Evolutionary conservation across 2,329 filamentous ascomycete species (phyloP), one percentile per base, ranked within the genome.

Genomic region (Calonectria pauciramosa): DNA sequence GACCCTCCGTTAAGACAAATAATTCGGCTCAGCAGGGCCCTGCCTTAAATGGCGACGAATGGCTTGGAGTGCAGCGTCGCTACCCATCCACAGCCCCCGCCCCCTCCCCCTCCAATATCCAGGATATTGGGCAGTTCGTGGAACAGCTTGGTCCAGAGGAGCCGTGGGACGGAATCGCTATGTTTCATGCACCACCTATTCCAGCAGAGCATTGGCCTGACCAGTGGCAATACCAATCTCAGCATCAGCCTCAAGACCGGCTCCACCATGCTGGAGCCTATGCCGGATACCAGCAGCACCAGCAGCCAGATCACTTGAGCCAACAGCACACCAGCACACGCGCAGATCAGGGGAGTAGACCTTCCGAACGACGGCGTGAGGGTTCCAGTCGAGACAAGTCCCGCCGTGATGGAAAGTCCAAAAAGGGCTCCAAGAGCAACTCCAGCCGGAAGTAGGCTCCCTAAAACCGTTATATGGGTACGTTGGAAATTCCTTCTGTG

Each of bases 11-110:
- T 11, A 36, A 13, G 10, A 26, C 38, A 18, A 23, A 63, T 23
- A 20, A 47, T 44, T 49, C 28, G 32, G 18, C 52, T 18, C 32
- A 49, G 7, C 47, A 71, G 28, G 38, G 26, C 14, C 18, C 26
- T 49, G 8, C 38, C 20, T 18, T 30, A 30, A 16, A 72, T 18
- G 23, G 51, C 41, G 52, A 49, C 41, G 6, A 16, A 34, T 72
- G 65, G 72, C 59, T 72, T 34, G 36, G 34, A 66, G 69, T 75
- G n/a, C 69, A 65, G n/a, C 52, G 72, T 47, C 66, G 52, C 34
- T 32, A 67, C 30, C 34, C 63, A 41, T 26, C 23, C 18, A 32
- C 60, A 28, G 30, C 68, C 20, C 20, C 41, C 11, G 13, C 26
- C 4, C 16, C 70, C 26, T 23, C 26, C 4, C 16, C 70, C 26